Conservation (phyloP, 1,139 yeast species). For the Wickerhamomyces sp. region DNA sequence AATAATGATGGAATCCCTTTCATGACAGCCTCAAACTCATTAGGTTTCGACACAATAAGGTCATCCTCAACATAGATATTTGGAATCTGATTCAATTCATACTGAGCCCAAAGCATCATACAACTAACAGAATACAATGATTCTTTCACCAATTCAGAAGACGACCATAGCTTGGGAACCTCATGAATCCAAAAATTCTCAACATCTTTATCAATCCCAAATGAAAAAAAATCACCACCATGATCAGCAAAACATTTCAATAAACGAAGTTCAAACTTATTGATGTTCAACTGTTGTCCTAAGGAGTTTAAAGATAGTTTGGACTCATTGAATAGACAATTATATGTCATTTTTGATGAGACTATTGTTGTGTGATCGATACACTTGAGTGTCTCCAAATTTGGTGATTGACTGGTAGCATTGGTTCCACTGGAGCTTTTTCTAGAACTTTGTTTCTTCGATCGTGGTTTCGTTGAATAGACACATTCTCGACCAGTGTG, state of each 20-base stretch:
- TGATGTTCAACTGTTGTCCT: constrained; percentile 9
- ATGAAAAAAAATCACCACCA: constrained; percentile 1
- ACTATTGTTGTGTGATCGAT: too few relatives aligned
- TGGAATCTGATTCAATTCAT: background rate
- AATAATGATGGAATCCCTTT: background rate
- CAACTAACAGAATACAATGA: background rate
- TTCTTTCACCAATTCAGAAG: background rate
- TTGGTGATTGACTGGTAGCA: too few relatives aligned
- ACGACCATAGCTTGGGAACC: background rate
- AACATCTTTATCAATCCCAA: background rate
- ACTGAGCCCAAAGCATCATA: background rate
- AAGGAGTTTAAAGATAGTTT: constrained; percentile 13
- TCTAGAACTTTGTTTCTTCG: background rate
- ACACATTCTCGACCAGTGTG: constrained; percentile 29
- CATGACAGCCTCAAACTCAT: background rate
- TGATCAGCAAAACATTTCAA: constrained; percentile 12
- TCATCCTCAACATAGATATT: constrained; percentile 1
- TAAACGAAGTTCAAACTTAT: constrained; percentile 15
- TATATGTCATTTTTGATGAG: too few relatives aligned
- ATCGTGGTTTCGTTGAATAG: constrained; percentile 3
- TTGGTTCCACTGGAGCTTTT: too few relatives aligned
- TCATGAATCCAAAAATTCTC: background rate
- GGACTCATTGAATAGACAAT: background rate
- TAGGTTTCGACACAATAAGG: background rate
- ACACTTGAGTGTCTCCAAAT: too few relatives aligned